These are phyloP conservation scores for Nicotiana noctiflora DNA, from an alignment of 257 asterid genomes.

Conservation along the genomic window DNA sequence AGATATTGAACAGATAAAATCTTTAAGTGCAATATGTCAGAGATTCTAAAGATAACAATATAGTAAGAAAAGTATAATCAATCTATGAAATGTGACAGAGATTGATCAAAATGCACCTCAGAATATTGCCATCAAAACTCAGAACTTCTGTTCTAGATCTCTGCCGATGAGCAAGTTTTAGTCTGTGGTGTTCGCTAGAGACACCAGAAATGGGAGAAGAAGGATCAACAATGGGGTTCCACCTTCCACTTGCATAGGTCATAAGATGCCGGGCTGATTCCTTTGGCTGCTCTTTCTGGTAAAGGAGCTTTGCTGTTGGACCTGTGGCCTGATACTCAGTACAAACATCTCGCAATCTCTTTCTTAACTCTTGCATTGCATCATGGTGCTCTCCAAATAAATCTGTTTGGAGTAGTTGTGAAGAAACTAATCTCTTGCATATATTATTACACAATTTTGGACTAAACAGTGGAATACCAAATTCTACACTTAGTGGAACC, in stretches of 20 bases:
- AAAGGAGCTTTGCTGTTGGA: conserved; percentile 79
- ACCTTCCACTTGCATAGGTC: conserved; percentile 97
- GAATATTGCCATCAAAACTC: conserved; percentile 90
- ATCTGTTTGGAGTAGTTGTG: conserved; percentile 85
- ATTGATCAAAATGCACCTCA: conserved; percentile 53
- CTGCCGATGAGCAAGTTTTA: conserved; percentile 86
- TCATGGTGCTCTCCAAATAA: conserved; percentile 66
- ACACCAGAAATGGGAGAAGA: conserved; percentile 98
- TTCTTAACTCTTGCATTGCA: conserved; percentile 86
- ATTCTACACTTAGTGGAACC: conserved; percentile 88
- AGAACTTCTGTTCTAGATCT: conserved; percentile 78
- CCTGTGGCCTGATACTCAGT: conserved; percentile 92
- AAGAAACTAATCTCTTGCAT: conserved; percentile 75
- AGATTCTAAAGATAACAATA: neutral
- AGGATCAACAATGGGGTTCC: conserved; percentile 93
- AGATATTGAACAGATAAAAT: neutral
- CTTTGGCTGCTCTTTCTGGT: conserved; percentile 81
- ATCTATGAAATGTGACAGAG: conserved; percentile 5
- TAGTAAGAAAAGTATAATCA: neutral
- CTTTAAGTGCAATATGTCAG: neutral
- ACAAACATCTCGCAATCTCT: conserved; percentile 68
- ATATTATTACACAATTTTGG: conserved; percentile 79
- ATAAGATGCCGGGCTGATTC: conserved; percentile 51
- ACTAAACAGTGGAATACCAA: conserved; percentile 93
- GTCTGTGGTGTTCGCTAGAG: conserved; percentile 73